Conservation (phyloP, 2,329 filamentous ascomycete species). For the Pseudogymnoascus sp. region DNA sequence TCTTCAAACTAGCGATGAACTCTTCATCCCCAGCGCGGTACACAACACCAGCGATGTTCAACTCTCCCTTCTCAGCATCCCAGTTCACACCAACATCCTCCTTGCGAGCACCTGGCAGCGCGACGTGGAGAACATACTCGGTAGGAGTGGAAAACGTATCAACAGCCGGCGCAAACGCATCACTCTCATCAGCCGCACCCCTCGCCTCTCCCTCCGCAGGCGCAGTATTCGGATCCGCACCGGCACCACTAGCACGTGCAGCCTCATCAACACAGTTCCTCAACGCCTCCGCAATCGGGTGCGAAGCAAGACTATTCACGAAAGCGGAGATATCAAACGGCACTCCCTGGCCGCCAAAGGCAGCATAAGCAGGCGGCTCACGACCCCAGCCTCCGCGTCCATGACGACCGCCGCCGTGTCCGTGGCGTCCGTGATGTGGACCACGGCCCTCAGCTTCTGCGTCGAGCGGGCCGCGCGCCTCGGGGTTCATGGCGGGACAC, state of each 20-base stretch:
- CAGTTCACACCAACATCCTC: conserved; percentile 71
- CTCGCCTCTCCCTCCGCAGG: conserved; percentile 6
- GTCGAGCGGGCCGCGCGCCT: background rate
- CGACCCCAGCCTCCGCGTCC: conserved; percentile 11
- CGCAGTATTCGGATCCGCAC: conserved; percentile 20
- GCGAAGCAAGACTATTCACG: conserved; percentile 20
- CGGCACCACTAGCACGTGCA: conserved; percentile 13
- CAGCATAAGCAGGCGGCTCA: conserved; percentile 19
- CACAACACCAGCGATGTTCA: conserved; percentile 65
- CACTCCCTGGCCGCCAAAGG: conserved; percentile 15
- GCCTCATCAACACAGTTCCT: conserved; percentile 22
- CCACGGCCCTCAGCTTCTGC: background rate
- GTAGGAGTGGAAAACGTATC: conserved; percentile 67
- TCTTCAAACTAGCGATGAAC: conserved; percentile 54
- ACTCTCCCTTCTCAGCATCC: conserved; percentile 58
- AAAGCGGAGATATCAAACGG: conserved; percentile 26
- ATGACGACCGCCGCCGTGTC: background rate
- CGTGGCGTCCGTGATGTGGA: background rate
- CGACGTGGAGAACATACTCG: conserved; percentile 62
- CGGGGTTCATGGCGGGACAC: too few species aligned
- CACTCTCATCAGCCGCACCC: conserved; percentile 23
- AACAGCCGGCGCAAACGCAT: conserved; percentile 55
- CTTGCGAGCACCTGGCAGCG: conserved; percentile 72
- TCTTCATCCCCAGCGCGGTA: conserved; percentile 64
- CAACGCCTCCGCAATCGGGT: conserved; percentile 26